Base-by-base conservation (phyloP, 164 flowering plant species). In the Stephania japonica region DNA sequence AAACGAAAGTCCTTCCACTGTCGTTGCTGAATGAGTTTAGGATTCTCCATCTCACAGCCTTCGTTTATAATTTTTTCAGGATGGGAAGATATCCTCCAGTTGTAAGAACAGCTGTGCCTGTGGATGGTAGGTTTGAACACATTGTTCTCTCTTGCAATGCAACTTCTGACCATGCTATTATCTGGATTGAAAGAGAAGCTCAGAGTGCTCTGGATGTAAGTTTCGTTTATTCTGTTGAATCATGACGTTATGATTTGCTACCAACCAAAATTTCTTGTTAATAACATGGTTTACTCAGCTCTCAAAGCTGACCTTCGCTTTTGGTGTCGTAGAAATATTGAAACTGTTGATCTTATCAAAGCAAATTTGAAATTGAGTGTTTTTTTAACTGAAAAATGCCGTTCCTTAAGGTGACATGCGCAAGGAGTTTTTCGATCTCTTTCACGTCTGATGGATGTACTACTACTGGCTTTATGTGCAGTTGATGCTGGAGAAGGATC, bases 101-200 rank as follows among this genome's bases (percentile, higher is more conserved):
- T 65, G 92, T 88, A 73, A 83, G 84, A 78, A 90, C 92, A 23
- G 91, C 94, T 25, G 90, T 90, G 42, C 92, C 94, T 21, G 94
- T 90, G 59, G 90, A 88, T 79, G 94, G 92, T 26, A 85, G 94
- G 76, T 88, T 90, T 72, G 94, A 88, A 78, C 88, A 85, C 74
- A 80, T 90, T 32, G 87, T 87, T 69, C 86, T 90, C 32, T 90
- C 94, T 27, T 90, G 91, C 83, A 88, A 87, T 83, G 84, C 87
- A 56, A 86, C 87, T 38, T 74, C 88, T 16, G 91, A 89, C 75
- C 93, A 89, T 81, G 83, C 86, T 25, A 87, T 90, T 72, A 83
- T 86, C 73, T 85, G 90, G 87, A 87, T 90, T 63, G 87, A 87
- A 75, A 75, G 84, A 75, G 94, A 90, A 82, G 86, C 91, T 8